A percentile compares a stretch with the other conserved stretches of the same genome.
Evolutionary conservation across 495 filamentous ascomycete genomes (phyloP).

Genomic region (Penicillium taxi): DNA sequence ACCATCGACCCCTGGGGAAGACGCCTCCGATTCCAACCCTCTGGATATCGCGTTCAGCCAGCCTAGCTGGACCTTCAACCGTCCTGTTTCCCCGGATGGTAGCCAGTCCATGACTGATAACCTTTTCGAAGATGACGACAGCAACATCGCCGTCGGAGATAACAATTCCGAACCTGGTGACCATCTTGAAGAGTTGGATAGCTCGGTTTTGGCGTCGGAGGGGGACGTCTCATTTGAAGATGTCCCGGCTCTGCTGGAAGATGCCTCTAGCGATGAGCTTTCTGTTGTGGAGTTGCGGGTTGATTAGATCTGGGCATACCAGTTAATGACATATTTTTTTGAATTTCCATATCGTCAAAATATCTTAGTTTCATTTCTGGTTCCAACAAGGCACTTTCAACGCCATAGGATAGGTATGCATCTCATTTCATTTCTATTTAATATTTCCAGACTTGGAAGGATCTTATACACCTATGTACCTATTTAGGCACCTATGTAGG

Average conservation of each 20-base stretch:
- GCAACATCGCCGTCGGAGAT: constrained; percentile 39
- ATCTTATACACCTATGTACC: too few relatives aligned
- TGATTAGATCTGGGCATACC: too few relatives aligned
- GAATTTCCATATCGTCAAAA: too few relatives aligned
- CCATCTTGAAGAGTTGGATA: constrained; percentile 26
- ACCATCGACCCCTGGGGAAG: constrained; percentile 21
- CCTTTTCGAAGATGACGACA: constrained; percentile 33
- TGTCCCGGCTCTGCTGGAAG: constrained; percentile 25
- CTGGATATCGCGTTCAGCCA: constrained; percentile 16
- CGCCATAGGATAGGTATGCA: too few relatives aligned
- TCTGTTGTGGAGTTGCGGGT: constrained; percentile 41
- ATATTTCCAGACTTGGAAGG: too few relatives aligned
- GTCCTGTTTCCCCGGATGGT: constrained; percentile 25
- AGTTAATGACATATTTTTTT: too few relatives aligned
- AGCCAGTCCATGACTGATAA: constrained; percentile 25
- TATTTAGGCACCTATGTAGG: too few relatives aligned
- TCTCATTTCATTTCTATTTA: too few relatives aligned
- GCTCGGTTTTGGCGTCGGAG: constrained; percentile 12
- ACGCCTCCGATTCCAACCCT: constrained; percentile 16
- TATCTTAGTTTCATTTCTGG: too few relatives aligned
- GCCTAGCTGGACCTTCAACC: constrained; percentile 33
- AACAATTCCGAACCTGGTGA: constrained; percentile 31
- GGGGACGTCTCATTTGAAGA: constrained; percentile 31
- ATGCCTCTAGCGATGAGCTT: constrained; percentile 35
- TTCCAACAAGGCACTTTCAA: too few relatives aligned